Base-by-base conservation (phyloP, 2,329 filamentous ascomycete genomes). In the Mariannaea elegans region DNA sequence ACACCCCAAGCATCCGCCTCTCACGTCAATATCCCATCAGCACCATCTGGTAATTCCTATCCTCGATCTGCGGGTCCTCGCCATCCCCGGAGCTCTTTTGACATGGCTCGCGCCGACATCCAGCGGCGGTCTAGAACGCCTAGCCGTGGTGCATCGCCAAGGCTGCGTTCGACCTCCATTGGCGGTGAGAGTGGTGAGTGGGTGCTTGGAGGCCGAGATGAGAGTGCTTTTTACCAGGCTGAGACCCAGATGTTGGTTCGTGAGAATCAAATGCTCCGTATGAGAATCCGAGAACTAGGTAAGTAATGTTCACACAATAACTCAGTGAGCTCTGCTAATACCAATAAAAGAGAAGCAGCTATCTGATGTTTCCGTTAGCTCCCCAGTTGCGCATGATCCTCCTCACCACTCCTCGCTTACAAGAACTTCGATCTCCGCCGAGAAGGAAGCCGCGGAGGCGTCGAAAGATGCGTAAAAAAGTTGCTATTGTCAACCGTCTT, bases 261-360 rank as follows among this genome's bases (percentile, higher is more conserved):
- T 23, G 91, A 94, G 78, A 94, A 94, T 67, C 91, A 94, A 76
- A 93, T 94, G 91, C 79, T 94, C 50, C 87, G 89, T 62, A 84
- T 89, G 72, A 83, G 91, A 47, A 91, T 93, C 59, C 83, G 89
- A 32, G 90, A 93, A 69, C 78, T 93, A 13, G 90, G 90, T 90
- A 77, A 66, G 81, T 50, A n/a, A 45, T n/a, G n/a, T 7, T n/a
- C 19, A 14, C 4, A 13, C 7, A 46, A 50, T 31, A 21, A 4
- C 3, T 14, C 7, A 4, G 16, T 12, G 31, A 32, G n/a, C 32
- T 24, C 14, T 42, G 6, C 60, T 71, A 61, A 69, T 21, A 47
- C 7, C 45, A 3, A 53, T 31, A 23, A 29, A 60, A 85, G 84
- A 86, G 69, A 83, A 83, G 59, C 83, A 85, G 69, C 72, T 86